phyloP scores from a whole-genome alignment of 225 moss, liverwort and hornwort genomes.

The Bryum argenteum region DNA sequence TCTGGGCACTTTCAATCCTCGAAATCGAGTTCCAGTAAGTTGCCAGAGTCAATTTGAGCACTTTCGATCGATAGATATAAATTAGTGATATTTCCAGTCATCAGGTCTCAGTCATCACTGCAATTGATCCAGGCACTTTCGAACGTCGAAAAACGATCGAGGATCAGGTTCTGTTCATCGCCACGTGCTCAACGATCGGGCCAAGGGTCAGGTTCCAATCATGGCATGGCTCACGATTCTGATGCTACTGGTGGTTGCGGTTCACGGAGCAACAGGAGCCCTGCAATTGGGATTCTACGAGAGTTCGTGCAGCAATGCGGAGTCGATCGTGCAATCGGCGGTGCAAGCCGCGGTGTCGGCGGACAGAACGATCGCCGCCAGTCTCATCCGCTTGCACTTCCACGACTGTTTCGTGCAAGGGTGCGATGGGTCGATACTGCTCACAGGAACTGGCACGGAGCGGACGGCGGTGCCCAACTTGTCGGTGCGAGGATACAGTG shows the following conservation, averaged over 20 bases:
- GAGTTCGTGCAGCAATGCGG: conserved; percentile 31
- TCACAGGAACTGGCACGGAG: conserved; percentile 44
- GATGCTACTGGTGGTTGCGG: conserved; percentile 4
- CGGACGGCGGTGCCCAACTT: conserved; percentile 25
- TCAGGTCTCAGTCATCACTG: too few species aligned
- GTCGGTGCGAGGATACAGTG: conserved; percentile 38
- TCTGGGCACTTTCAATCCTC: too few species aligned
- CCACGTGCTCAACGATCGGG: too few species aligned
- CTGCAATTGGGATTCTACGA: conserved; percentile 51
- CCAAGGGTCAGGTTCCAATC: too few species aligned
- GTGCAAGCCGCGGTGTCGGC: conserved; percentile 31
- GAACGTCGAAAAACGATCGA: too few species aligned
- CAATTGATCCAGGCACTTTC: too few species aligned
- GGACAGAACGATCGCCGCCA: conserved; percentile 47
- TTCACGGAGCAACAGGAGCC: conserved; percentile 22
- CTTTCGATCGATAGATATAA: too few species aligned
- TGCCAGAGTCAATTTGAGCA: too few species aligned
- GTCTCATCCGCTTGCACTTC: conserved; percentile 55
- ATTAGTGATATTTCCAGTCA: too few species aligned
- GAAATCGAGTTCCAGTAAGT: too few species aligned
- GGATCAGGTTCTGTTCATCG: neutral
- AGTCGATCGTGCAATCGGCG: conserved; percentile 30
- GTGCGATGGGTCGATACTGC: conserved; percentile 46
- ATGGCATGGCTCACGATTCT: neutral
- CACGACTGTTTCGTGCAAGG: conserved; percentile 66